phyloP scores from a whole-genome alignment of 1,284 basidiomycete genomes.

The Neonothopanus nambi region DNA sequence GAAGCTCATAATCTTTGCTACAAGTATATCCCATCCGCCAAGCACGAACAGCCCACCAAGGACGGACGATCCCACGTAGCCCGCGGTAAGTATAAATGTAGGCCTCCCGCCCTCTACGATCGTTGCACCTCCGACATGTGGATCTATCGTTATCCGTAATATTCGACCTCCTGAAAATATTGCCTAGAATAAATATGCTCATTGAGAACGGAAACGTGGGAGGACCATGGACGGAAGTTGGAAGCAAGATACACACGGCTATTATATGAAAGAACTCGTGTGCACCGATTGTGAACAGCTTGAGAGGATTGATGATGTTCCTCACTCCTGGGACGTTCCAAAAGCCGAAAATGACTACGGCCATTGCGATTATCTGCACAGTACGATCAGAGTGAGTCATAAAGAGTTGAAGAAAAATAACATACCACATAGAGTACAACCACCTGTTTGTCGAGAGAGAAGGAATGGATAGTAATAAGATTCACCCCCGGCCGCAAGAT shows the following conservation, averaged over 20 bases:
- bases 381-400: not conserved
- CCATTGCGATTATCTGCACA: constrained; percentile 70
- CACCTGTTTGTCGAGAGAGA: constrained; percentile 37
- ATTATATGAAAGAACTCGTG: constrained; percentile 83
- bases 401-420: constrained; percentile 19
- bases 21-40: constrained; percentile 77
- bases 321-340: constrained; percentile 80
- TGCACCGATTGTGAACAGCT: constrained; percentile 81
- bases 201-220: not conserved
- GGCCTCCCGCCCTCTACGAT: constrained; percentile 75
- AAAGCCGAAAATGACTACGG: constrained; percentile 77
- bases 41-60: constrained; percentile 78
- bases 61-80: constrained; percentile 77
- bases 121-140: constrained; percentile 76
- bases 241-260: constrained; percentile 46
- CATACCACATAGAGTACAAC: constrained; percentile 75
- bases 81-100: constrained; percentile 66
- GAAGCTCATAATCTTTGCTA: constrained; percentile 81
- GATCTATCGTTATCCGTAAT: constrained; percentile 77
- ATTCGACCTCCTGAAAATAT: constrained; percentile 76
- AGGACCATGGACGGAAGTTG: not conserved
- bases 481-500: not conserved
- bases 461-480: constrained; percentile 6
- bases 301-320: constrained; percentile 75
- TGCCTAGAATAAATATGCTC: constrained; percentile 48